A percentile compares a stretch with the other conserved stretches of the same genome.
phyloP scores from a whole-genome alignment of 345 rosid genomes.

The Rhodamnia rubescens region DNA sequence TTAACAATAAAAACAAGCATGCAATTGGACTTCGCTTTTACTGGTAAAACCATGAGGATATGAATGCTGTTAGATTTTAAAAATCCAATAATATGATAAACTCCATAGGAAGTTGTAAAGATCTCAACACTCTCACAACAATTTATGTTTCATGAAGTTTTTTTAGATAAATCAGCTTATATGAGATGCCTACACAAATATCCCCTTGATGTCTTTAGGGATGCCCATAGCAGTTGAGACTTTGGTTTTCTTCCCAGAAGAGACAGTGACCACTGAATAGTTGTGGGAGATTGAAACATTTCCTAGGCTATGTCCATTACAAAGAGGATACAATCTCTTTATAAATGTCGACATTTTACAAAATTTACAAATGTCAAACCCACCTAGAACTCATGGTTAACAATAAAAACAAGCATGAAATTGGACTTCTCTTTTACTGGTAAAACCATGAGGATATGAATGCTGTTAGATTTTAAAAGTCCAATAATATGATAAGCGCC shows the following conservation, averaged over 20 bases:
- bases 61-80: not conserved
- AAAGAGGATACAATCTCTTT: not conserved
- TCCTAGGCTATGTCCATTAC: not conserved
- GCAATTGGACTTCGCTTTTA: not conserved
- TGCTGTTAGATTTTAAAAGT: not conserved
- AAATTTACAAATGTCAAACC: not conserved
- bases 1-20: not conserved
- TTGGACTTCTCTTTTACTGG: not conserved
- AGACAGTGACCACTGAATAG: not conserved
- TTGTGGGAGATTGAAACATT: not conserved
- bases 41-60: not conserved
- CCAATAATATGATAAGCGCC: not conserved
- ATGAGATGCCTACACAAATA: not conserved
- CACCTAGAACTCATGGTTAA: no score
- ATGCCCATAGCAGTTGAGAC: not conserved
- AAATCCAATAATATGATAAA: not conserved
- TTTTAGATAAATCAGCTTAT: not conserved
- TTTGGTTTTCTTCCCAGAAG: not conserved
- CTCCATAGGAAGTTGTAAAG: not conserved
- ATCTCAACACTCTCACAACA: not conserved
- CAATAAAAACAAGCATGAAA: not conserved
- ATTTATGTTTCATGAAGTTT: not conserved
- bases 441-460: not conserved
- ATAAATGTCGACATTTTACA: not conserved
- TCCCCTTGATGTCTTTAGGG: not conserved